Conservation (phyloP, 1,284 basidiomycete species). For the Boletellus deceptivus region DNA sequence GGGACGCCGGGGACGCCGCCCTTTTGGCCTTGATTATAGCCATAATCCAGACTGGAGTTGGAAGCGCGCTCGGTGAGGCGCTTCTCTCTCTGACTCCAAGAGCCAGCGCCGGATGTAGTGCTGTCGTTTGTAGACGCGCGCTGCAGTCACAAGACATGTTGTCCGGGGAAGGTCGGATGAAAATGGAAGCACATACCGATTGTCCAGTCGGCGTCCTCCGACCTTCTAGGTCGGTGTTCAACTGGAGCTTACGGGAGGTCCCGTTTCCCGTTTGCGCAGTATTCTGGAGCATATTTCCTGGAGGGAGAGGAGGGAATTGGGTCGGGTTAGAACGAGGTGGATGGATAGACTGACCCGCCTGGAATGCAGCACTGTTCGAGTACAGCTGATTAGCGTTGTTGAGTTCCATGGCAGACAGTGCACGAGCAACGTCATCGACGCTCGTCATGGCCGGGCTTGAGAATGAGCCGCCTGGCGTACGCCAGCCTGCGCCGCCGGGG, state of each 20-base stretch:
- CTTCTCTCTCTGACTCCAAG: conserved; percentile 65
- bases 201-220: conserved; percentile 52
- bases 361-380: conserved; percentile 31
- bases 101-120: conserved; percentile 37
- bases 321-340: conserved; percentile 66
- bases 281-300: conserved; percentile 41
- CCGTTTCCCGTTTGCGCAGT: conserved; percentile 34
- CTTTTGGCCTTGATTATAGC: conserved; percentile 53
- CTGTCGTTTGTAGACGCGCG: conserved; percentile 34
- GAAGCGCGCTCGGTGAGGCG: conserved; percentile 55
- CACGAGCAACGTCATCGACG: conserved; percentile 75
- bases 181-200: conserved; percentile 41
- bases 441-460: conserved; percentile 29
- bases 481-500: conserved; percentile 58
- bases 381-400: conserved; percentile 35
- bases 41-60: conserved; percentile 66
- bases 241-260: conserved; percentile 44
- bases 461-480: conserved; percentile 41
- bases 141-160: conserved; percentile 23
- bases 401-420: conserved; percentile 66
- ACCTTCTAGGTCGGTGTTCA: conserved; percentile 62
- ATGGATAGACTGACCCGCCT: conserved; percentile 51
- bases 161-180: conserved; percentile 37
- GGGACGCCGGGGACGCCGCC: conserved; percentile 61
- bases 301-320: conserved; percentile 46